Base-by-base conservation (phyloP, 164 flowering plant species). In the Stephania cephalantha region DNA sequence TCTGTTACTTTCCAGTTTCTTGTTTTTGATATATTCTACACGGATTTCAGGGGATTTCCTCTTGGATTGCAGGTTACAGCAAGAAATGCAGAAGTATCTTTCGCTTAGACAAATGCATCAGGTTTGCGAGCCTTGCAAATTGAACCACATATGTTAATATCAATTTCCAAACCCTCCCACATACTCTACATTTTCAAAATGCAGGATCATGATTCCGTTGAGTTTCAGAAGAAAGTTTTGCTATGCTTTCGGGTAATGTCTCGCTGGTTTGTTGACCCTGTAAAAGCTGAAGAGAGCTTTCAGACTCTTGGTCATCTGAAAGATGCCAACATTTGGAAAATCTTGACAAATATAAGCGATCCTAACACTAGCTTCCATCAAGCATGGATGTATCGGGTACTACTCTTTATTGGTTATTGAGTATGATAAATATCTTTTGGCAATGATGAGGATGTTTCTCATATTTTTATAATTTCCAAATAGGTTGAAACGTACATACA, bases 11-110 rank as follows among this genome's bases (percentile, higher is more conserved):
- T 82, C 68, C 67, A 53, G 6, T 77, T 79, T 79, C 76, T 45
- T 76, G 74, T 77, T 73, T 80, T 82, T 81, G 79, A 81, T 83
- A 77, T 74, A 77, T 69, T 82, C 66, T 80, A 77, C 71, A 74
- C 83, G 77, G 75, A 84, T 78, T 84, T 84, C 84, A 82, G 83
- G 84, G 78, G 55, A 73, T 85, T 82, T 79, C 79, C 77, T 80
- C 79, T 85, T 83, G 75, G 72, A 84, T 85, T 87, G 86, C 89
- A 95, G 99, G 92, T 88, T 95, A 81, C 99, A 92, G 77, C 97
- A 86, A 80, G 99, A 95, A 85, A 87, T 95, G 98, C 94, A 86
- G 87, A 89, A 80, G 80, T 95, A 92, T 84, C 84, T 95, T 69
- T 87, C 98, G 69, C 86, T 93, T 61, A 89, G 88, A 84, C 90